Percentiles rank a stretch among this genome's conserved stretches.
These are phyloP conservation scores for Tricholomella constricta DNA, from an alignment of 768 basidiomycete species.

Conservation along the genomic window DNA sequence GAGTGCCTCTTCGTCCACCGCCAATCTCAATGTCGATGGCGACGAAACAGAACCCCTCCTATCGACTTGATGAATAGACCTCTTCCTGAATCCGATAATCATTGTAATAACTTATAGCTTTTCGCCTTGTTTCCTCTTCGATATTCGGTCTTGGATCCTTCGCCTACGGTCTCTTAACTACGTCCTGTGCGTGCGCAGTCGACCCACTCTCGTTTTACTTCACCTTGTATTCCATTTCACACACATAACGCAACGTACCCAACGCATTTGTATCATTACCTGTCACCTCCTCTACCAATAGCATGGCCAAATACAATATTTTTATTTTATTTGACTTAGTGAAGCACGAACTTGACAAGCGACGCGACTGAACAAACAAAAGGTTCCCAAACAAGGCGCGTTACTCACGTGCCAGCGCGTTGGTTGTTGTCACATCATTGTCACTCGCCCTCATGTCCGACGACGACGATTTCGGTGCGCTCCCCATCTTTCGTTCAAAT, in stretches of 20 bases:
- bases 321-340: not conserved
- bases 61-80: not conserved
- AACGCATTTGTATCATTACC: not conserved
- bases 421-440: conserved; percentile 16
- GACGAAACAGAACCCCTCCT: conserved; percentile 6
- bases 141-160: not conserved
- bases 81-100: not conserved
- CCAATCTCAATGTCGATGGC: conserved; percentile 1
- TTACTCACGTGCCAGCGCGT: conserved; percentile 20
- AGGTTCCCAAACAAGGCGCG: conserved; percentile 10
- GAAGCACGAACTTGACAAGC: too few relatives aligned
- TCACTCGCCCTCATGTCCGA: conserved; percentile 18
- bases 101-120: not conserved
- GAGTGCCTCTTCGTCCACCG: conserved; percentile 5
- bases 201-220: conserved; percentile 6
- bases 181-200: conserved; percentile 3
- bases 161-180: not conserved
- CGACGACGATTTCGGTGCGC: conserved; percentile 21
- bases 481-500: not conserved
- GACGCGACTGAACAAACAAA: not conserved
- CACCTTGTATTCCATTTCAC: not conserved
- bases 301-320: not conserved
- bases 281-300: not conserved
- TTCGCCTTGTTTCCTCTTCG: too few relatives aligned
- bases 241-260: not conserved